phyloP scores from a whole-genome alignment of 768 basidiomycete genomes.

The Rhizopogon rudus region DNA sequence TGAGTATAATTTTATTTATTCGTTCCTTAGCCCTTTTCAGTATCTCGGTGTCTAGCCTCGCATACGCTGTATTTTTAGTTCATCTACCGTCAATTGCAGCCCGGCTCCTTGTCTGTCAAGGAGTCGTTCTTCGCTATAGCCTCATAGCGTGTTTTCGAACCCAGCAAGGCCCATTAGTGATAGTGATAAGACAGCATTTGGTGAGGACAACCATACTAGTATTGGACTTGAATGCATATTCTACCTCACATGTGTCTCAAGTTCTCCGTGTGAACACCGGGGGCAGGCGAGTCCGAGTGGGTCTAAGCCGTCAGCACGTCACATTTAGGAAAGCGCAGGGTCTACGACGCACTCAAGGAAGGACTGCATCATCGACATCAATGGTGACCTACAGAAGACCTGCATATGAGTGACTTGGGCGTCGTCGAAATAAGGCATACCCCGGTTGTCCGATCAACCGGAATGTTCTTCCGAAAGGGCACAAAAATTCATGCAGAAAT shows the following conservation, averaged over 20 bases:
- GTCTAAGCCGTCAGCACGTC: background rate
- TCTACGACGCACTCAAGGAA: too few relatives aligned
- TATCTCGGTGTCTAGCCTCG: too few relatives aligned
- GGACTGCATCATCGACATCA: background rate
- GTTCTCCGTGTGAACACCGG: constrained; percentile 2
- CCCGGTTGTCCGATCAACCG: constrained; percentile 7
- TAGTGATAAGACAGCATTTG: too few relatives aligned
- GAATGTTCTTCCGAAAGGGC: background rate
- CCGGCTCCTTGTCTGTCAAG: too few relatives aligned
- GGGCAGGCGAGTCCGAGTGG: background rate
- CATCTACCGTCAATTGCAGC: too few relatives aligned
- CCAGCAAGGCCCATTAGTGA: too few relatives aligned
- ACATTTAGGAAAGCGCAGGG: background rate
- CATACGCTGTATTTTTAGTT: too few relatives aligned
- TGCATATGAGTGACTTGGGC: background rate
- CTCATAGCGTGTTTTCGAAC: too few relatives aligned
- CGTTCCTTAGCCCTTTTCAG: too few relatives aligned
- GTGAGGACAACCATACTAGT: background rate
- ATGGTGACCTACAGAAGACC: background rate
- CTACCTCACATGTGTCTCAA: background rate
- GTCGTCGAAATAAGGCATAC: constrained; percentile 26
- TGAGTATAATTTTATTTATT: too few relatives aligned
- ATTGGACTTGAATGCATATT: too few relatives aligned
- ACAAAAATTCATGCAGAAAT: background rate
- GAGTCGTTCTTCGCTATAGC: too few relatives aligned